Conservation (phyloP, 768 basidiomycete genomes). For the Leccinum subtestaceum region DNA sequence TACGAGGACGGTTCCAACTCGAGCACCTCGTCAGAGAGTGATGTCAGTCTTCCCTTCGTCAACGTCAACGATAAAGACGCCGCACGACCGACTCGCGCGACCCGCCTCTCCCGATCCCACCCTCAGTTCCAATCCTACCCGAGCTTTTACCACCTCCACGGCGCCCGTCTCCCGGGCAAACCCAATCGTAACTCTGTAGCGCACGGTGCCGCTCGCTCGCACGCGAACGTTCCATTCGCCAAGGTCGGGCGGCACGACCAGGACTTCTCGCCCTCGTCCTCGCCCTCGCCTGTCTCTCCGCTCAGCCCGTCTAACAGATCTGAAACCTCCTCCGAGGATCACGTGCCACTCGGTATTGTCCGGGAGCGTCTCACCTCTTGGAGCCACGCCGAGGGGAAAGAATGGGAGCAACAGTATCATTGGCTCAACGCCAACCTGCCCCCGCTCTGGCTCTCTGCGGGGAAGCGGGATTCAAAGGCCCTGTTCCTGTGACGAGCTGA, state of each 20-base stretch:
- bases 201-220: slow-evolving; percentile 17
- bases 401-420: not conserved
- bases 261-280: slow-evolving; percentile 10
- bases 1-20: slow-evolving; percentile 12
- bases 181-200: not conserved
- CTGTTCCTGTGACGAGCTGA: not conserved
- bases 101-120: not conserved
- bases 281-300: slow-evolving; percentile 9
- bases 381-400: not conserved
- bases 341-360: slow-evolving; percentile 15
- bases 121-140: slow-evolving; percentile 2
- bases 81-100: not conserved
- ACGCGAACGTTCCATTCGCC: not conserved
- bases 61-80: not conserved
- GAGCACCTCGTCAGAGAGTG: slow-evolving; percentile 2
- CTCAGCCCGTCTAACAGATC: slow-evolving; percentile 23
- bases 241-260: slow-evolving; percentile 13
- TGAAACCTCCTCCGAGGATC: slow-evolving; percentile 9
- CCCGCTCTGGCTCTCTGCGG: not conserved
- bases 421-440: not conserved
- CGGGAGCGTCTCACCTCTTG: slow-evolving; percentile 4
- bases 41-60: slow-evolving; percentile 3
- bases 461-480: not conserved
- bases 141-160: slow-evolving; percentile 12
- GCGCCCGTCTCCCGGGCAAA: not conserved